Evolutionary conservation across 208 protist species (phyloP).

Genomic region (Phytomonas sp.): DNA sequence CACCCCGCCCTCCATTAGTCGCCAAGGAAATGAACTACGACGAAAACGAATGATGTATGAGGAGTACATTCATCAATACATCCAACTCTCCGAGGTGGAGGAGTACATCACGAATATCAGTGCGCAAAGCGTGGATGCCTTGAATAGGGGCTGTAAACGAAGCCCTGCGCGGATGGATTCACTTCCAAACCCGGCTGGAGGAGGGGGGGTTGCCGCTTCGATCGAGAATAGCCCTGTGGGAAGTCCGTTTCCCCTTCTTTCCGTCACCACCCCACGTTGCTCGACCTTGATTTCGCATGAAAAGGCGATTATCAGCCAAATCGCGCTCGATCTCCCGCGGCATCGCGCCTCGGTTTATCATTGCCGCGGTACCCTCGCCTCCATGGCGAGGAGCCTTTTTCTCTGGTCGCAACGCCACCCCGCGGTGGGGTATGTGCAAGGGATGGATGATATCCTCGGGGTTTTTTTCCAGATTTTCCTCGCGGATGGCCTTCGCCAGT

Average conservation of each 20-base stretch:
- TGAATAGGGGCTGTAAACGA: not conserved
- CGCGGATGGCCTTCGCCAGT: constrained; percentile 38
- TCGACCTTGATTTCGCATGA: constrained; percentile 38
- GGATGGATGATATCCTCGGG: constrained; percentile 92
- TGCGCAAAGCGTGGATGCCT: not conserved
- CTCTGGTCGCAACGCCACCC: constrained; percentile 91
- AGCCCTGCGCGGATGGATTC: not conserved
- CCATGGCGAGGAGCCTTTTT: constrained; percentile 86
- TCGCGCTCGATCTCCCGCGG: constrained; percentile 69
- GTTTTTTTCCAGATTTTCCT: constrained; percentile 91
- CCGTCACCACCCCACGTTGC: not conserved
- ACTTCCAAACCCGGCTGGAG: too few relatives aligned
- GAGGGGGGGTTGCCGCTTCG: not conserved
- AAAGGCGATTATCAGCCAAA: constrained; percentile 47
- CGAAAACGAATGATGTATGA: constrained; percentile 63
- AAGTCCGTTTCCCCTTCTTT: not conserved
- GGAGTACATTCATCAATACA: constrained; percentile 44
- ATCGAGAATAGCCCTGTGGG: not conserved
- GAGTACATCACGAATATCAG: constrained; percentile 5
- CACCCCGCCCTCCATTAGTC: constrained; percentile 20
- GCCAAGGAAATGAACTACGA: constrained; percentile 41
- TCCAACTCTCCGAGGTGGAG: not conserved
- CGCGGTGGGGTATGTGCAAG: constrained; percentile 92
- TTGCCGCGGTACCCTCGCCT: constrained; percentile 20
- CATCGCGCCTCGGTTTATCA: constrained; percentile 63